A percentile compares a stretch with the other conserved stretches of the same genome.
phyloP scores from a whole-genome alignment of 208 protist genomes.

The Perkinsela sp. region DNA sequence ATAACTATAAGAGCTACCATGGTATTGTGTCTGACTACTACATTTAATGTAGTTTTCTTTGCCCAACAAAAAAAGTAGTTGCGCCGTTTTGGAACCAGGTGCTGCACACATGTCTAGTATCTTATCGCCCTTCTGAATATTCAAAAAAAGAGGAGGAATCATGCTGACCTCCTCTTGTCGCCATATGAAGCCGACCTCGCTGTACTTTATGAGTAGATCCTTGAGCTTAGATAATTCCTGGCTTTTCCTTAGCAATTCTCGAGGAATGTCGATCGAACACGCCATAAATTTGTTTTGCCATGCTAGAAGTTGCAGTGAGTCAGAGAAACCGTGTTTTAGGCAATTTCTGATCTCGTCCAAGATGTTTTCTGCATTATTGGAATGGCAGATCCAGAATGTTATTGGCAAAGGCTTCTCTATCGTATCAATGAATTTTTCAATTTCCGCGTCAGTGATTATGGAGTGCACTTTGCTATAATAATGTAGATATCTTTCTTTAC shows the following conservation, averaged over 20 bases:
- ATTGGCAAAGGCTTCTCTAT: constrained; percentile 2
- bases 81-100: constrained; percentile 12
- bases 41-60: neutral
- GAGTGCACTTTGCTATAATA: too few species aligned
- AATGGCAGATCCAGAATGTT: constrained; percentile 4
- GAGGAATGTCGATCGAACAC: constrained; percentile 3
- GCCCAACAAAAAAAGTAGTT: constrained; percentile 2
- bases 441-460: too few species aligned
- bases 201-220: constrained; percentile 42
- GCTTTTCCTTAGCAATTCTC: constrained; percentile 8
- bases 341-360: constrained; percentile 1
- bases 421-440: constrained; percentile 1
- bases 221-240: constrained; percentile 23
- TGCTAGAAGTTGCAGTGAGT: constrained; percentile 2
- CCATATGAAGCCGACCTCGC: constrained; percentile 37
- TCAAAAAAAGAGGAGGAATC: constrained; percentile 13
- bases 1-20: constrained; percentile 13
- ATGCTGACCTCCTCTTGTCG: constrained; percentile 10
- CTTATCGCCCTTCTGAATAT: constrained; percentile 1
- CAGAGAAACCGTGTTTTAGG: neutral
- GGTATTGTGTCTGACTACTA: neutral
- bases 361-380: neutral
- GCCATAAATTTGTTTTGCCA: constrained; percentile 2
- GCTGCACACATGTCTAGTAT: constrained; percentile 13
- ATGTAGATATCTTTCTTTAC: too few species aligned